A percentile compares a stretch with the other conserved stretches of the same genome.
These are phyloP conservation scores for Neonectria magnoliae DNA, from an alignment of 2,329 filamentous ascomycete species.

Conservation along the genomic window DNA sequence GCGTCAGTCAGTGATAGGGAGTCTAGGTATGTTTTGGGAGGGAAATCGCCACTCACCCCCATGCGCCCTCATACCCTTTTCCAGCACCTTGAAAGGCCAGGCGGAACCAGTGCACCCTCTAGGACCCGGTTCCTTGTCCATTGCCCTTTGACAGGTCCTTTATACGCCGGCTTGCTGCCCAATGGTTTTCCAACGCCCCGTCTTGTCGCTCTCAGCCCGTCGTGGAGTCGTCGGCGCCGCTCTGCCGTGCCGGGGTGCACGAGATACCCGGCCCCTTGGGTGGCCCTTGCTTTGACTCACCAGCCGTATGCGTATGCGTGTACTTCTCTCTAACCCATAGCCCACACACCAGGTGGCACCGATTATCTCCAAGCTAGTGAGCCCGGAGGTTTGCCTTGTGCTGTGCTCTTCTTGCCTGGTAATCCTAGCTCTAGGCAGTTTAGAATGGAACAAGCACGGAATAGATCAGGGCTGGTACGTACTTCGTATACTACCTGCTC, in stretches of 20 bases:
- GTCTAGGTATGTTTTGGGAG: no score
- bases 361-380: background rate
- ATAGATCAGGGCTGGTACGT: constrained; percentile 10
- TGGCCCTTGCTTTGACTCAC: constrained; percentile 37
- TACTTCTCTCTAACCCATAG: background rate
- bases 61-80: background rate
- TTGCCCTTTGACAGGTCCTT: constrained; percentile 3
- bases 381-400: constrained; percentile 32
- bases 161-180: constrained; percentile 34
- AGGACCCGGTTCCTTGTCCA: background rate
- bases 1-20: background rate
- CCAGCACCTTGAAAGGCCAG: constrained; percentile 1
- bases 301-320: constrained; percentile 7
- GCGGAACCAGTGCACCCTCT: background rate
- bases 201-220: constrained; percentile 22
- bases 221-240: constrained; percentile 17
- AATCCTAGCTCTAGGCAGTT: constrained; percentile 37
- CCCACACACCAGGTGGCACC: constrained; percentile 2
- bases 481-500: background rate
- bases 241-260: constrained; percentile 33
- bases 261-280: constrained; percentile 28
- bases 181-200: constrained; percentile 38
- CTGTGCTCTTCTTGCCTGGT: constrained; percentile 27
- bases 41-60: constrained; percentile 7
- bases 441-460: background rate